These are phyloP conservation scores for Aegilops tauschii DNA, from an alignment of 176 grass and related monocot species.

Conservation along the genomic window DNA sequence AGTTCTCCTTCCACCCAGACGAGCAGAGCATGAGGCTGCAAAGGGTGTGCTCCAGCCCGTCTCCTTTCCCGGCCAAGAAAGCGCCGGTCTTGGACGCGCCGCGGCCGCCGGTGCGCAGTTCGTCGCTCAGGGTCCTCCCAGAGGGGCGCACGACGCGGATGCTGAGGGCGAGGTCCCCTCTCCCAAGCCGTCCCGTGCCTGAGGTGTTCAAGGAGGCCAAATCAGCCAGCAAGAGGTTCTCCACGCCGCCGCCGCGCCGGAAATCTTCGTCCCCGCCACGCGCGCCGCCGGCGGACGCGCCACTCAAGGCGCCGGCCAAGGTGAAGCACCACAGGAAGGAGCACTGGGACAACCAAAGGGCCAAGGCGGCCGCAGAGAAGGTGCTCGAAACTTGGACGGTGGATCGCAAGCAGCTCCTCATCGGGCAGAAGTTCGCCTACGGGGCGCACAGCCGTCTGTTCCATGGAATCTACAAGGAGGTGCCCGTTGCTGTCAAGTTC, in stretches of 20 bases:
- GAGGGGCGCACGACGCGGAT: slow-evolving; percentile 21
- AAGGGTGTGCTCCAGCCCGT: slow-evolving; percentile 39
- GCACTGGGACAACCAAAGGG: slow-evolving; percentile 37
- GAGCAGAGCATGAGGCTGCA: slow-evolving; percentile 31
- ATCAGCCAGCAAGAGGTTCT: slow-evolving; percentile 58
- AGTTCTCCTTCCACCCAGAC: slow-evolving; percentile 59
- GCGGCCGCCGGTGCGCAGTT: neutral
- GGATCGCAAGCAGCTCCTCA: slow-evolving; percentile 66
- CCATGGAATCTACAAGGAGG: slow-evolving; percentile 71
- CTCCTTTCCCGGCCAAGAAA: slow-evolving; percentile 37
- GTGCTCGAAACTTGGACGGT: slow-evolving; percentile 50
- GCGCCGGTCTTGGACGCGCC: neutral
- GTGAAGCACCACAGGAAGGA: slow-evolving; percentile 52
- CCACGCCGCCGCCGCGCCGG: slow-evolving; percentile 65
- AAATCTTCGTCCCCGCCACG: slow-evolving; percentile 29
- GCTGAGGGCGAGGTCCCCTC: slow-evolving; percentile 58
- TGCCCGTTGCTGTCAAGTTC: slow-evolving; percentile 78
- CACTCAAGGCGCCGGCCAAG: slow-evolving; percentile 28
- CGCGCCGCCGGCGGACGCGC: neutral
- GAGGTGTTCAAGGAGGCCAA: slow-evolving; percentile 73
- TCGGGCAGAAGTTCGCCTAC: slow-evolving; percentile 65
- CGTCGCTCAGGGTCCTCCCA: neutral
- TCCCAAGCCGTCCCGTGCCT: slow-evolving; percentile 46
- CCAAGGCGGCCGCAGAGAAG: slow-evolving; percentile 46
- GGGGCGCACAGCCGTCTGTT: slow-evolving; percentile 79